phyloP scores from a whole-genome alignment of 2,329 filamentous ascomycete species.

The Aspergillus ustus region DNA sequence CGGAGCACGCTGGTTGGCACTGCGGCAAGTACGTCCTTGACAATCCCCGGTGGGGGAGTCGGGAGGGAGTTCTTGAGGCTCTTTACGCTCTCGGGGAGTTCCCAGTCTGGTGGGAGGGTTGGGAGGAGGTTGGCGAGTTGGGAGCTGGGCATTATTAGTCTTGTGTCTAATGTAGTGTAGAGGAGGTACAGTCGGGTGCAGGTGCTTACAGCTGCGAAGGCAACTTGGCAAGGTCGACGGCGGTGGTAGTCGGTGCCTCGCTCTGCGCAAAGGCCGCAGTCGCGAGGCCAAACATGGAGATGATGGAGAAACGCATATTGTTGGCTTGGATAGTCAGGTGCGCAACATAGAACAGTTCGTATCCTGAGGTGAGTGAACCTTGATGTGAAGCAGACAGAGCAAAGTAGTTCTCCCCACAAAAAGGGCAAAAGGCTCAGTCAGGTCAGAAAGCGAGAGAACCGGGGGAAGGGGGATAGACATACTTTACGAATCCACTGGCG shows the following conservation, averaged over 20 bases:
- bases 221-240: not conserved
- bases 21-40: not conserved
- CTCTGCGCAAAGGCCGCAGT: not conserved
- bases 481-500: not conserved
- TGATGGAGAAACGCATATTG: conserved; percentile 4
- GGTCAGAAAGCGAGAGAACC: not conserved
- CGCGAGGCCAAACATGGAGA: not conserved
- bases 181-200: not conserved
- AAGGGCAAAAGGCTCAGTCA: not conserved
- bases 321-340: not conserved
- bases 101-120: not conserved
- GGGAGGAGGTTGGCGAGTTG: not conserved
- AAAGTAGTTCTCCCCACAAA: not conserved
- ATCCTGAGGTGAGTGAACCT: not conserved
- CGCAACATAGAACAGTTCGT: not conserved
- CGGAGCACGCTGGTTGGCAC: not conserved
- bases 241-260: not conserved
- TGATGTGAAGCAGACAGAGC: not conserved
- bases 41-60: not conserved
- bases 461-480: not conserved
- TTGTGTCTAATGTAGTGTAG: not conserved
- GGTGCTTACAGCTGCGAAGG: not conserved
- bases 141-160: not conserved
- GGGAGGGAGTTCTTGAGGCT: not conserved
- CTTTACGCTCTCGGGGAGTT: not conserved